Evolutionary conservation across 129 eudicot genomes (phyloP).

Genomic region (Daucus carota): DH1_v3.0 NC_030384.2:35081501-35082000

Average conservation of each 20-base stretch:
- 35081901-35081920: conserved; percentile 28
- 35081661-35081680: conserved; percentile 86
- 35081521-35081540: conserved; percentile 89
- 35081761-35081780: conserved; percentile 79
- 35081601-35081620: conserved; percentile 82
- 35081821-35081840: conserved; percentile 86
- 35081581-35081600: conserved; percentile 90
- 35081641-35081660: conserved; percentile 61
- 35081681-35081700: conserved; percentile 85
- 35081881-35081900: conserved; percentile 80
- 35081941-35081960: background rate
- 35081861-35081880: conserved; percentile 87
- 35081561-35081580: conserved; percentile 77
- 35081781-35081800: conserved; percentile 97
- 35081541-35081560: conserved; percentile 92
- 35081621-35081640: conserved; percentile 37
- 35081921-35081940: no score
- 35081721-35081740: conserved; percentile 88
- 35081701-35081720: conserved; percentile 90
- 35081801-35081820: conserved; percentile 88
- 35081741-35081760: conserved; percentile 73
- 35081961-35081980: background rate
- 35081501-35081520: conserved; percentile 64
- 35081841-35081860: conserved; percentile 65
- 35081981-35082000: background rate